Conservation (phyloP, 2,329 filamentous ascomycete genomes). For the Lithohypha guttulata region DNA sequence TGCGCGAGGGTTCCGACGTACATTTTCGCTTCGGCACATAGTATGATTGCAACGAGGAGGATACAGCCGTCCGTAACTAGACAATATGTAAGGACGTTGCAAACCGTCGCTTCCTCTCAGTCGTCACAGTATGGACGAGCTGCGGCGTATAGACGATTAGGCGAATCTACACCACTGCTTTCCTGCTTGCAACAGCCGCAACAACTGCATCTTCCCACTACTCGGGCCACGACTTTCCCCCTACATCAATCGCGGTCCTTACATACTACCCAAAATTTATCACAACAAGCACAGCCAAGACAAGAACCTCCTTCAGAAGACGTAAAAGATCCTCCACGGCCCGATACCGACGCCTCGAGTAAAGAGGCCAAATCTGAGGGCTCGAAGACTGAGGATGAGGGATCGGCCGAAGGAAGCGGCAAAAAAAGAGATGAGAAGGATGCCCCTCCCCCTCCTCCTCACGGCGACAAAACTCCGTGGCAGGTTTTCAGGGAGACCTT, state of each 20-base stretch:
- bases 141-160: slow-evolving; percentile 7
- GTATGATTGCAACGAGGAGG: slow-evolving; percentile 19
- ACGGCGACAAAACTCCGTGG: slow-evolving; percentile 97
- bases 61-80: slow-evolving; percentile 16
- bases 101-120: slow-evolving; percentile 12
- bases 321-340: slow-evolving; percentile 20
- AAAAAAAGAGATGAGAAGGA: slow-evolving; percentile 47
- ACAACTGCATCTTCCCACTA: neutral
- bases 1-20: neutral
- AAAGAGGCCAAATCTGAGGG: slow-evolving; percentile 34
- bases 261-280: slow-evolving; percentile 14
- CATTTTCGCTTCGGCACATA: slow-evolving; percentile 8
- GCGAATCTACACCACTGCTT: neutral
- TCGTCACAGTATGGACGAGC: slow-evolving; percentile 7
- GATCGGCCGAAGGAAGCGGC: slow-evolving; percentile 41
- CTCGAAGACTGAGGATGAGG: slow-evolving; percentile 28
- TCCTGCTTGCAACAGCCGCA: neutral
- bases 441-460: slow-evolving; percentile 75
- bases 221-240: slow-evolving; percentile 9
- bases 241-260: slow-evolving; percentile 15
- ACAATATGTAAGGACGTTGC: slow-evolving; percentile 20
- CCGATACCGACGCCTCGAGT: slow-evolving; percentile 31
- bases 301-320: slow-evolving; percentile 17
- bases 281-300: slow-evolving; percentile 19
- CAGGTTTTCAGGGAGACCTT: slow-evolving; percentile 98